Conservation (phyloP, 345 rosid species). For the Raphanus sativus region DNA sequence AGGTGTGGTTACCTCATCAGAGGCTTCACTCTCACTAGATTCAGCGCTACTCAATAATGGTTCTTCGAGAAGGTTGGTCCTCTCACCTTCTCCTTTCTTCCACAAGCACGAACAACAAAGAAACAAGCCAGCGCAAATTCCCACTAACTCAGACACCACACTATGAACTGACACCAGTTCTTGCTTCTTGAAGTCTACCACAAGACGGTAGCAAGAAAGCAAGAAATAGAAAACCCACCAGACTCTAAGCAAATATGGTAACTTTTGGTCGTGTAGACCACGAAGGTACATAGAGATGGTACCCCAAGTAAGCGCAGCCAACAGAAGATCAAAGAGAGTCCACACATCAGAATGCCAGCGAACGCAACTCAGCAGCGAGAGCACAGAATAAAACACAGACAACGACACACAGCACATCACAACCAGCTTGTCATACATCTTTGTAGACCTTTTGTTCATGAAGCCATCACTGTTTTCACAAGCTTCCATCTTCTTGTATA, state of each 20-base stretch:
- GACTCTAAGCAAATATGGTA: not conserved
- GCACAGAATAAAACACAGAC: slow-evolving; percentile 47
- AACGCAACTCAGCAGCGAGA: slow-evolving; percentile 49
- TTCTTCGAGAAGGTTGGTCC: not conserved
- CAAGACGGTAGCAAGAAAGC: not conserved
- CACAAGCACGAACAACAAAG: not conserved
- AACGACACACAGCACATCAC: slow-evolving; percentile 51
- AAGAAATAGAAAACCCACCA: not conserved
- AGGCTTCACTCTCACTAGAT: not conserved
- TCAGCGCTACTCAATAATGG: not conserved
- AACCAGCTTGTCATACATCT: slow-evolving; percentile 38
- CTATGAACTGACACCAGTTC: not conserved
- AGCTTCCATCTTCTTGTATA: slow-evolving; percentile 37
- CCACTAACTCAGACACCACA: not conserved
- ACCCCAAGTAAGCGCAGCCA: slow-evolving; percentile 68
- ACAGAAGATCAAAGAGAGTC: slow-evolving; percentile 59
- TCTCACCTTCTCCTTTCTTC: not conserved
- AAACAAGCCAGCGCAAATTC: not conserved
- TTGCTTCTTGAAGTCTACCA: not conserved
- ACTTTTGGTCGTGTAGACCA: slow-evolving; percentile 6
- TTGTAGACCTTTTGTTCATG: slow-evolving; percentile 25
- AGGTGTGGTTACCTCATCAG: not conserved
- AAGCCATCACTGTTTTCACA: slow-evolving; percentile 30
- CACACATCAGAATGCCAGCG: slow-evolving; percentile 58
- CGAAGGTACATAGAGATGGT: slow-evolving; percentile 40